Evolutionary conservation across 1,139 yeast genomes (phyloP).

Genomic region (Geotrichum cucujoidarum): DNA sequence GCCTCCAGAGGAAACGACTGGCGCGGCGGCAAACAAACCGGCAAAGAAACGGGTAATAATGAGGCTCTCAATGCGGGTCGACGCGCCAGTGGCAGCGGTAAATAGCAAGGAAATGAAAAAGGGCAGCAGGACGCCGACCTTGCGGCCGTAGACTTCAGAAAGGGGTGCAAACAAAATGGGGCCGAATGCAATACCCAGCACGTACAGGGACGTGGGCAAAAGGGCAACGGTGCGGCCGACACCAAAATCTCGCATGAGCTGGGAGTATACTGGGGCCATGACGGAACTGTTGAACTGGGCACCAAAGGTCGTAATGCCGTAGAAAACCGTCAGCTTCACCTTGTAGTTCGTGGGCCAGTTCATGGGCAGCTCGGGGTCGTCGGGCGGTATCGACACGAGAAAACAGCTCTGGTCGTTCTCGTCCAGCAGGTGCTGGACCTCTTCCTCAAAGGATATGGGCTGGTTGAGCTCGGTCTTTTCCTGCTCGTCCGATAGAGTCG

Average conservation of each 20-base stretch:
- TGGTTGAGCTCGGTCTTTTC: background rate
- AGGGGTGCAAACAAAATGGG: conserved; percentile 76
- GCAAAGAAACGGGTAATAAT: conserved; percentile 57
- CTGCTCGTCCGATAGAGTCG: background rate
- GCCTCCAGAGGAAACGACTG: conserved; percentile 76
- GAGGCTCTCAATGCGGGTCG: conserved; percentile 54
- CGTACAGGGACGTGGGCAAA: conserved; percentile 61
- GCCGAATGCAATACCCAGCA: conserved; percentile 68
- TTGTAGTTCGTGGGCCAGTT: conserved; percentile 38
- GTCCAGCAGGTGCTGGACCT: conserved; percentile 15
- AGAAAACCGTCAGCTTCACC: conserved; percentile 39
- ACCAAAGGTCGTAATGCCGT: conserved; percentile 42
- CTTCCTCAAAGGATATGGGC: conserved; percentile 1
- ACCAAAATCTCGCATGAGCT: conserved; percentile 44
- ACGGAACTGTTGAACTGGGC: conserved; percentile 44
- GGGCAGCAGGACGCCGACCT: conserved; percentile 61
- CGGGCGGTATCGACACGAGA: background rate
- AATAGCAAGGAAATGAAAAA: conserved; percentile 45
- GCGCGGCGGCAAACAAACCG: conserved; percentile 71
- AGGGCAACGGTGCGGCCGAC: conserved; percentile 59
- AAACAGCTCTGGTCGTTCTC: conserved; percentile 3
- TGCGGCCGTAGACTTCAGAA: conserved; percentile 72
- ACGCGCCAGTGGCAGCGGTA: conserved; percentile 54
- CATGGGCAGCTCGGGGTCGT: conserved; percentile 23
- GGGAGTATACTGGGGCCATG: conserved; percentile 43